These are phyloP conservation scores for Leccinum olivaceopallidum DNA, from an alignment of 768 basidiomycete species.

Conservation along the genomic window DNA sequence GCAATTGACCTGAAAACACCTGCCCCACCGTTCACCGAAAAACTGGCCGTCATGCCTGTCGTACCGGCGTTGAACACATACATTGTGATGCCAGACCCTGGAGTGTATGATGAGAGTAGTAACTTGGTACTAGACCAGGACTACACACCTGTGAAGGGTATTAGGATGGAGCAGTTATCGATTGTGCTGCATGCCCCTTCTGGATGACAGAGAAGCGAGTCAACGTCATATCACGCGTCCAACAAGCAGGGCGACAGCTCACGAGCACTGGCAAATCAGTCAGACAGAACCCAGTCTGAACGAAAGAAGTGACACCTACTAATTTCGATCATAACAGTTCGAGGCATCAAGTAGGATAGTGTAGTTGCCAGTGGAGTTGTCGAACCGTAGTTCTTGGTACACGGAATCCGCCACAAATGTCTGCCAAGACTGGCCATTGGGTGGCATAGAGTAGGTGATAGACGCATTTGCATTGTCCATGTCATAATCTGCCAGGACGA, in stretches of 20 bases:
- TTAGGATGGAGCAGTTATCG: conserved; percentile 18
- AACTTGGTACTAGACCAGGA: too few species aligned
- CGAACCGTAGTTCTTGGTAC: conserved; percentile 7
- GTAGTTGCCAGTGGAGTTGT: conserved; percentile 20
- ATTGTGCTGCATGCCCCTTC: conserved; percentile 14
- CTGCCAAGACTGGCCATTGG: conserved; percentile 2
- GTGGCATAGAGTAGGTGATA: too few species aligned
- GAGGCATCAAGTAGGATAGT: conserved; percentile 18
- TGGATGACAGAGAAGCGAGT: background rate
- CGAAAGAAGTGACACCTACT: conserved; percentile 15
- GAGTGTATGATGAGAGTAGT: too few species aligned
- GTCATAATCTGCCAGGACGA: too few species aligned
- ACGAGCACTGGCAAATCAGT: conserved; percentile 17
- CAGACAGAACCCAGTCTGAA: background rate
- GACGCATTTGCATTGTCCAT: too few species aligned
- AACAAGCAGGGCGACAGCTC: background rate
- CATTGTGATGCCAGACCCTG: too few species aligned
- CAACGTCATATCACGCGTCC: background rate
- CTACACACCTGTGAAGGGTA: conserved; percentile 24
- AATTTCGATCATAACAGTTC: conserved; percentile 24
- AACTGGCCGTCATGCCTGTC: too few species aligned
- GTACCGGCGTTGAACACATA: too few species aligned
- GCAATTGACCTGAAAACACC: too few species aligned
- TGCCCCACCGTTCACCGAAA: too few species aligned
- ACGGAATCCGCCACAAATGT: background rate